Evolutionary conservation across 495 filamentous ascomycete genomes (phyloP), one percentile per base, ranked within the genome.

Genomic region (Neurospora tetrasperma): DNA sequence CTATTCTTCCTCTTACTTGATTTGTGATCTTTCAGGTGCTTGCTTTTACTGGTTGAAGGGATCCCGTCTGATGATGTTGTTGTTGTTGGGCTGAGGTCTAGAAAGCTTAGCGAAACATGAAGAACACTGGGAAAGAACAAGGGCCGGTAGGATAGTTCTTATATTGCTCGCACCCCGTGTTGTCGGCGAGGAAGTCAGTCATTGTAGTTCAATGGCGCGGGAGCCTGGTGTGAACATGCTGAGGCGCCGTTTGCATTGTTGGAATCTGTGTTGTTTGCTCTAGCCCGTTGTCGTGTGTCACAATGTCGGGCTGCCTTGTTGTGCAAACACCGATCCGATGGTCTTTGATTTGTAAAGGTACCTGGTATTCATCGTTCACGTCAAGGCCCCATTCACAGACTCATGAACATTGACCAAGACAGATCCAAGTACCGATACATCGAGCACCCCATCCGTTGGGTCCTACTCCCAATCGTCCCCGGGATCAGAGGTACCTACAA

Each of bases 71-170:
- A 1, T 59, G 10, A 6, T 54, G 46, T 54, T 10, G 5, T 0
- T 23, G 0, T 20, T 27, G 5, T 20, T n/a, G n/a, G n/a, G 46
- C 10, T 3, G 46, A 27, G 1, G 10, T 54, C 0, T 0, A 5
- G 46, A 2, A 27, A 54, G 20, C 46, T 27, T 54, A n/a, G 27
- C 20, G 46, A 7, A 54, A 54, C 20, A 23, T 23, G 2, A 7
- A 23, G 0, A 14, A 23, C 4, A 38, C 35, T 38, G 12, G 20
- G 5, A 27, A 54, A 2, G 10, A 27, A 54, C 1, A 54, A 54
- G 10, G 20, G 46, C 4, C 11, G 10, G 20, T 5, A 14, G 1
- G 4, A 2, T 12, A 12, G 5, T 54, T 27, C 10, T 54, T 54
- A 54, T 54, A 54, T 10, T 1, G 39, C 39, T 6, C 39, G 39